Evolutionary conservation across 257 asterid genomes (phyloP).

Genomic region (Striga asiatica): DNA sequence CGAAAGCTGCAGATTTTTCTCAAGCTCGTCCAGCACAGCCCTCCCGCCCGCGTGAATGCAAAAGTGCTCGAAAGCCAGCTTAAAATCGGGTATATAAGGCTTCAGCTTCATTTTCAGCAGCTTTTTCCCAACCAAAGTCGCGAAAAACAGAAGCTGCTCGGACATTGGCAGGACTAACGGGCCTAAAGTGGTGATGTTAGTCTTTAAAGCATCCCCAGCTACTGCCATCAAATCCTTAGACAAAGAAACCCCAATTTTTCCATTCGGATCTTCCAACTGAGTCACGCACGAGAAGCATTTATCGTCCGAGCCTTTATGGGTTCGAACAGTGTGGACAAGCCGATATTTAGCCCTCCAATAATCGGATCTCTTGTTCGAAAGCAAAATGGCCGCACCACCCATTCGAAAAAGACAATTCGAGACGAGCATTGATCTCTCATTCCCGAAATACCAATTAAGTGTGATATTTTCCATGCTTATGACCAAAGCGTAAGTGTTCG

Average conservation of each 20-base stretch:
- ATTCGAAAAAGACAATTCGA: constrained; percentile 26
- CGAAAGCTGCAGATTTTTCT: constrained; percentile 31
- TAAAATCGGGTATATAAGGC: constrained; percentile 42
- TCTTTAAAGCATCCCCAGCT: constrained; percentile 37
- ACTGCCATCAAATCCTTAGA: constrained; percentile 44
- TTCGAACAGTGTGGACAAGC: constrained; percentile 22
- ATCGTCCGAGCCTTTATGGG: constrained; percentile 29
- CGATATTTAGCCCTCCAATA: constrained; percentile 19
- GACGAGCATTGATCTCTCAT: constrained; percentile 24
- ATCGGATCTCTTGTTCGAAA: constrained; percentile 23
- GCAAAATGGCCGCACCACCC: constrained; percentile 30
- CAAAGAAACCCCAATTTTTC: constrained; percentile 27
- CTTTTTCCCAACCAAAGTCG: constrained; percentile 26
- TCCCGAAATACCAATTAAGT: constrained; percentile 19
- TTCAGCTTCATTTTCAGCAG: constrained; percentile 32
- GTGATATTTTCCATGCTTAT: constrained; percentile 25
- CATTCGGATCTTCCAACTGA: not conserved
- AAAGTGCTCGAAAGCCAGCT: constrained; percentile 42
- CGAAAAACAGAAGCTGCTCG: constrained; percentile 18
- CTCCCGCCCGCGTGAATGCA: constrained; percentile 48
- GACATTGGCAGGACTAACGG: constrained; percentile 25
- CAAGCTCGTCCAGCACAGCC: constrained; percentile 36
- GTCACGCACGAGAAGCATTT: constrained; percentile 17
- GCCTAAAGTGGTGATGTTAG: constrained; percentile 36
- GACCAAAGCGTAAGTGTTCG: constrained; percentile 20